Conservation (phyloP, 805 yeast genomes). For the Candida tammaniensis region DNA sequence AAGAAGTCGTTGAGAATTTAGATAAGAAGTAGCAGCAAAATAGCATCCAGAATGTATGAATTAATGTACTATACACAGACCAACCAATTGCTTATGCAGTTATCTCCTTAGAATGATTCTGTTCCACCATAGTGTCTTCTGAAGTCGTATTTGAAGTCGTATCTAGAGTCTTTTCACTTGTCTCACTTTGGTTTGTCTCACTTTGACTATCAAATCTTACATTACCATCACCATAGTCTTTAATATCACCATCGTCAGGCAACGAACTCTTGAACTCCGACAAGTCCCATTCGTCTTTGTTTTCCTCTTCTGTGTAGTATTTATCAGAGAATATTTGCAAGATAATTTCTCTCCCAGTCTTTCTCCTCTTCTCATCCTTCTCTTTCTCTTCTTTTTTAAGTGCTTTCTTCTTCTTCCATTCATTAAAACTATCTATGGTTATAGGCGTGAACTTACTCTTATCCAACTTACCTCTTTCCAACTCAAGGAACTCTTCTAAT, state of each 20-base stretch:
- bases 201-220: constrained; percentile 2
- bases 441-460: constrained; percentile 78
- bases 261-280: constrained; percentile 53
- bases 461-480: constrained; percentile 85
- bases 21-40: no score
- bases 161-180: no score
- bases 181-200: no score
- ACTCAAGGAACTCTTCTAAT: constrained; percentile 91
- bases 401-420: constrained; percentile 76
- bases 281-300: constrained; percentile 54
- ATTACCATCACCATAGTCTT: constrained; percentile 74
- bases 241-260: constrained; percentile 50
- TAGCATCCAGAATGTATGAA: no score
- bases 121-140: no score
- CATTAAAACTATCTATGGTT: constrained; percentile 71
- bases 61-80: no score
- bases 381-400: constrained; percentile 49
- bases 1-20: constrained; percentile 11
- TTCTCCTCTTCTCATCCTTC: constrained; percentile 35
- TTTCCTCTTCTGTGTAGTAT: constrained; percentile 51
- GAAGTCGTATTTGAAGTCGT: no score
- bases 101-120: no score
- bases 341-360: constrained; percentile 71
- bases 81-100: background rate
- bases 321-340: constrained; percentile 58